Evolutionary conservation across 2,329 filamentous ascomycete genomes (phyloP), one percentile per base, ranked within the genome.

Genomic region (Penicillium sp.): DNA sequence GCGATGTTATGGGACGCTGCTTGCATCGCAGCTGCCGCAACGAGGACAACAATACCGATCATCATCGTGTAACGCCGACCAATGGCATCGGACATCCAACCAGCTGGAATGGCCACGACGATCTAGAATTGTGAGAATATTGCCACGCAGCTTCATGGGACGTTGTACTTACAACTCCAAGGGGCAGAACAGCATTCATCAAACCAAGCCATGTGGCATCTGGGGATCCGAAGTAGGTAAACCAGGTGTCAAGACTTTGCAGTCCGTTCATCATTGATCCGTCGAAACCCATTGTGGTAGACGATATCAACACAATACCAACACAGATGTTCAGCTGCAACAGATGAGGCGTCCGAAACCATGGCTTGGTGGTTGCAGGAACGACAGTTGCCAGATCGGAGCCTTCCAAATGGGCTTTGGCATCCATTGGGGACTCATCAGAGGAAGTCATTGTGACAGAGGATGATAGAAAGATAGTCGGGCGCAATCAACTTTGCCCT

Each of bases 241-340:
- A 57, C 74, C 73, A 76, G 54, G 64, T 63, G 7, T 63, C 50
- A 4, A 77, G 59, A 4, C 72, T 67, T 53, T 73, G 63, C 1
- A 75, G 68, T 16, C 71, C 70, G 53, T 75, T 75, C 60, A 68
- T 62, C 19, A 60, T 42, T 5, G 54, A 57, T 5, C 45, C 48
- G 21, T 60, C 58, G 39, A 54, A 60, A 13, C 58, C 58, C n/a
- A 43, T 25, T 6, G 54, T 49, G 1, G 45, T 49, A 29, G 54
- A 48, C 33, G 31, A 54, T 3, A 58, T 11, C 11, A 58, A 7
- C 1, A 55, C 21, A 8, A 29, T 50, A 8, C 27, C 25, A 19
- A 55, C 43, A 23, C 26, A 33, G 14, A 23, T 7, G 21, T 55
- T 55, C 10, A 55, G 53, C 13, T 27, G 29, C 7, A 50, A 13